Percentiles rank a stretch among this genome's conserved stretches.
Evolutionary conservation across 805 yeast species (phyloP).

Genomic region (Wickerhamiella alocasiicola): DNA sequence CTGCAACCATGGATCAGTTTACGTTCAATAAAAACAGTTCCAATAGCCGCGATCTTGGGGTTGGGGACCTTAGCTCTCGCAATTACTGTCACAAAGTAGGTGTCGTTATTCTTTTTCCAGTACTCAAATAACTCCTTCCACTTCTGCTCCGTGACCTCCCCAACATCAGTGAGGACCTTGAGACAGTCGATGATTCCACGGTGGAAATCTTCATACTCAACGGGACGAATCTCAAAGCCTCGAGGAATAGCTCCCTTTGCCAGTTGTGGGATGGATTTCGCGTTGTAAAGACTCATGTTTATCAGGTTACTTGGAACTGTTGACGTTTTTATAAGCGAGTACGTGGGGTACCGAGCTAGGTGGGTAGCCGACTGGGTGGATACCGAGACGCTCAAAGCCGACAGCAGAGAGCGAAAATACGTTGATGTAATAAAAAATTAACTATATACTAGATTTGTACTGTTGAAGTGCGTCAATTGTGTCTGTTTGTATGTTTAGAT

Average conservation of each 20-base stretch:
- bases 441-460: too few relatives aligned
- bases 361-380: too few relatives aligned
- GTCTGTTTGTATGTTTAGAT: too few relatives aligned
- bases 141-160: slow-evolving; percentile 41
- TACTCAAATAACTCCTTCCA: slow-evolving; percentile 42
- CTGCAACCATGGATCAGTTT: slow-evolving; percentile 77
- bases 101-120: slow-evolving; percentile 42
- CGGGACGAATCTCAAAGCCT: slow-evolving; percentile 56
- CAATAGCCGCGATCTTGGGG: slow-evolving; percentile 63
- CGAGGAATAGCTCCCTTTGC: slow-evolving; percentile 33
- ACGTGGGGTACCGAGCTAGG: too few relatives aligned
- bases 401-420: too few relatives aligned
- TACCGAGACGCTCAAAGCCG: too few relatives aligned
- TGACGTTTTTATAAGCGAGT: too few relatives aligned
- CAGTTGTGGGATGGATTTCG: slow-evolving; percentile 22
- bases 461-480: too few relatives aligned
- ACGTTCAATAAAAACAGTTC: slow-evolving; percentile 65
- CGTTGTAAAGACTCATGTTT: slow-evolving; percentile 15
- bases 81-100: slow-evolving; percentile 63
- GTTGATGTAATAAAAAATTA: too few relatives aligned
- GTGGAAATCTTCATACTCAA: slow-evolving; percentile 42
- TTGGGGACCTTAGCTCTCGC: slow-evolving; percentile 36
- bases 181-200: slow-evolving; percentile 55
- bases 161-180: slow-evolving; percentile 68
- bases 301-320: too few relatives aligned